Percentiles rank a stretch among this genome's conserved stretches.
Conservation (phyloP, 2,329 filamentous ascomycete species). For the Alternaria panax region DNA sequence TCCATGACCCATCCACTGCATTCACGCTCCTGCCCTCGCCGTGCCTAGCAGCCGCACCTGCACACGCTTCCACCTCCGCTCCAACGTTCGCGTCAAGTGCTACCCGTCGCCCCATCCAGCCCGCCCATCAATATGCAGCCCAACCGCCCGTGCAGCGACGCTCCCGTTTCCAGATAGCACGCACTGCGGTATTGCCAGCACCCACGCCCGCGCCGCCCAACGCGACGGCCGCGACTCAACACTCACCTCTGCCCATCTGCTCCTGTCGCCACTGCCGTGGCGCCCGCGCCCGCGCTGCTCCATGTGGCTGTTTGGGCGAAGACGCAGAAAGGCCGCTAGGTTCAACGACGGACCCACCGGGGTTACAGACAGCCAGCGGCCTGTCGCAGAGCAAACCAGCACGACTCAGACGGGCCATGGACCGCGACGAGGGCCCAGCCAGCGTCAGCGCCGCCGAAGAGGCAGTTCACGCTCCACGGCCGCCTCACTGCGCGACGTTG, state of each 20-base stretch:
- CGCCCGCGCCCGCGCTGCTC: conserved; percentile 10
- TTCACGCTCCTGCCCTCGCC: not conserved
- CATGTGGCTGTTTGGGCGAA: conserved; percentile 88
- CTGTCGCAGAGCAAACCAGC: conserved; percentile 35
- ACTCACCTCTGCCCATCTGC: not conserved
- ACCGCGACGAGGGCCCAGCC: conserved; percentile 34
- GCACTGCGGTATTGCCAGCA: conserved; percentile 17
- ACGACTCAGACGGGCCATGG: conserved; percentile 34
- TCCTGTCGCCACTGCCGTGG: conserved; percentile 14
- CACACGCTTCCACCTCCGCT: no score
- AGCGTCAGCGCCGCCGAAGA: conserved; percentile 38
- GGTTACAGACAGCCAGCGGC: conserved; percentile 59
- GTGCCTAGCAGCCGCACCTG: not conserved
- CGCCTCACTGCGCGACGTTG: conserved; percentile 40
- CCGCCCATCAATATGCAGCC: conserved; percentile 27
- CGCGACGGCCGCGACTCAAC: conserved; percentile 15
- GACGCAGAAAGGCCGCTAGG: conserved; percentile 71
- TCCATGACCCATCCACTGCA: conserved; percentile 1
- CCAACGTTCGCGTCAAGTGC: conserved; percentile 9
- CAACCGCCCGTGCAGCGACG: conserved; percentile 22
- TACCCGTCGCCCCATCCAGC: conserved; percentile 9
- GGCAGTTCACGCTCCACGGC: conserved; percentile 41
- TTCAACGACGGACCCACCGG: conserved; percentile 53
- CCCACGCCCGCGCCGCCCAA: conserved; percentile 24
- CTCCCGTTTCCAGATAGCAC: conserved; percentile 27